Evolutionary conservation across 495 filamentous ascomycete genomes (phyloP).

Genomic region (Hypoxylon crocopeplum): DNA sequence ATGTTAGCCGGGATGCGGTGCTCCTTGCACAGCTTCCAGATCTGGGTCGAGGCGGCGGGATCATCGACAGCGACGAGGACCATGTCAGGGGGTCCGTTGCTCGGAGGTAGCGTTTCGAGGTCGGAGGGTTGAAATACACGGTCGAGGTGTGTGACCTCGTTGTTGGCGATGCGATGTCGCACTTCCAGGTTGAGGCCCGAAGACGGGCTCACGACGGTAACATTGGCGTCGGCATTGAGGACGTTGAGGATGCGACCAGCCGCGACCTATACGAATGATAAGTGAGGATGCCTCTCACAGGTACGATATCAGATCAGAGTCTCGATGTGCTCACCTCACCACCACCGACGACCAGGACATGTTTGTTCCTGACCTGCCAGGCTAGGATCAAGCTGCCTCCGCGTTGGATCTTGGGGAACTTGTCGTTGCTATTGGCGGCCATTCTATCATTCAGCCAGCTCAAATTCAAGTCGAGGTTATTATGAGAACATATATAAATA

Average conservation of each 20-base stretch:
- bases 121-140: conserved; percentile 82
- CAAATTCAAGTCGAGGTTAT: not conserved
- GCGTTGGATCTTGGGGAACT: conserved; percentile 81
- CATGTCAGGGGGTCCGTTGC: conserved; percentile 59
- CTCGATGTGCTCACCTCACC: conserved; percentile 71
- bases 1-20: conserved; percentile 88
- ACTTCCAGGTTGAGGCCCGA: conserved; percentile 87
- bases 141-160: conserved; percentile 78
- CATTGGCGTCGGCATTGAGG: conserved; percentile 91
- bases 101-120: conserved; percentile 62
- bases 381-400: conserved; percentile 93
- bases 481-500: too few species aligned
- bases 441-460: conserved; percentile 45
- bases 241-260: conserved; percentile 91
- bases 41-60: conserved; percentile 79
- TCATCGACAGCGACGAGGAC: conserved; percentile 94
- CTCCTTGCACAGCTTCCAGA: conserved; percentile 92
- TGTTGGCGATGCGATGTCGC: conserved; percentile 72
- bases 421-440: conserved; percentile 44
- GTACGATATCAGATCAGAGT: not conserved
- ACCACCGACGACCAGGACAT: conserved; percentile 86
- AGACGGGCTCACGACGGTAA: conserved; percentile 83
- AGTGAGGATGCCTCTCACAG: conserved; percentile 1
- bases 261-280: conserved; percentile 69
- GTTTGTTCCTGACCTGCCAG: conserved; percentile 88